phyloP scores from a whole-genome alignment of 1,284 basidiomycete species.

The Malassezia arunalokei region DNA sequence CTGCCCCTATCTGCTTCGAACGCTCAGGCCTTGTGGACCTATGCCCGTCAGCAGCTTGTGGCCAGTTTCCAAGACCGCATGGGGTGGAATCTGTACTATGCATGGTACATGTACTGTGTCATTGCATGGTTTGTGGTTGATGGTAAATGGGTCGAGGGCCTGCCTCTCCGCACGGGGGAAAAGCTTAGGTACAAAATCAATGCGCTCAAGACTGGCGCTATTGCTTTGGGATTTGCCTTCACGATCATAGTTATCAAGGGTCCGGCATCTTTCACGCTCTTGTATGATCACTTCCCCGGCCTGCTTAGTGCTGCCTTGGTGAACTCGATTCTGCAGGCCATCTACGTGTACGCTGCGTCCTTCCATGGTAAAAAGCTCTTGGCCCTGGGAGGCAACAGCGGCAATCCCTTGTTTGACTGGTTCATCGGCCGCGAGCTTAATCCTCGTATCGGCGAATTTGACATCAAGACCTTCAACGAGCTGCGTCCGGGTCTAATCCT shows the following conservation, averaged over 20 bases:
- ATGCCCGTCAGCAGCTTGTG: slow-evolving; percentile 19
- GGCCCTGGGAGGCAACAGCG: slow-evolving; percentile 81
- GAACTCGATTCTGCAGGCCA: slow-evolving; percentile 58
- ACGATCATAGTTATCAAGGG: slow-evolving; percentile 64
- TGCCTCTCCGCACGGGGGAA: slow-evolving; percentile 64
- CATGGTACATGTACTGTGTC: slow-evolving; percentile 80
- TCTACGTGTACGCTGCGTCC: slow-evolving; percentile 62
- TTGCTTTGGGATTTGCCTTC: slow-evolving; percentile 50
- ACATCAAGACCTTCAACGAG: slow-evolving; percentile 83
- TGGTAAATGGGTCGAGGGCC: slow-evolving; percentile 72
- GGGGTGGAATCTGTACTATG: slow-evolving; percentile 64
- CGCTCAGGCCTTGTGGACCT: slow-evolving; percentile 16
- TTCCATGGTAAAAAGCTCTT: slow-evolving; percentile 58
- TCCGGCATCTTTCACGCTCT: slow-evolving; percentile 66
- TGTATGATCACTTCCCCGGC: slow-evolving; percentile 84
- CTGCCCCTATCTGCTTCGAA: slow-evolving; percentile 25
- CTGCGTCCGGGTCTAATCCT: slow-evolving; percentile 81
- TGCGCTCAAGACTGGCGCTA: slow-evolving; percentile 72
- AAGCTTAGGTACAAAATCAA: slow-evolving; percentile 81
- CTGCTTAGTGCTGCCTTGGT: slow-evolving; percentile 70
- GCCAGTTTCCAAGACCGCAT: slow-evolving; percentile 62
- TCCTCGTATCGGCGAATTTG: slow-evolving; percentile 70
- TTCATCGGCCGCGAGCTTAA: slow-evolving; percentile 94
- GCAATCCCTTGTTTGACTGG: slow-evolving; percentile 82
- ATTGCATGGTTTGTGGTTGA: slow-evolving; percentile 72